Base-by-base conservation (phyloP, 768 basidiomycete genomes). In the Pleurotus giganteus region DNA sequence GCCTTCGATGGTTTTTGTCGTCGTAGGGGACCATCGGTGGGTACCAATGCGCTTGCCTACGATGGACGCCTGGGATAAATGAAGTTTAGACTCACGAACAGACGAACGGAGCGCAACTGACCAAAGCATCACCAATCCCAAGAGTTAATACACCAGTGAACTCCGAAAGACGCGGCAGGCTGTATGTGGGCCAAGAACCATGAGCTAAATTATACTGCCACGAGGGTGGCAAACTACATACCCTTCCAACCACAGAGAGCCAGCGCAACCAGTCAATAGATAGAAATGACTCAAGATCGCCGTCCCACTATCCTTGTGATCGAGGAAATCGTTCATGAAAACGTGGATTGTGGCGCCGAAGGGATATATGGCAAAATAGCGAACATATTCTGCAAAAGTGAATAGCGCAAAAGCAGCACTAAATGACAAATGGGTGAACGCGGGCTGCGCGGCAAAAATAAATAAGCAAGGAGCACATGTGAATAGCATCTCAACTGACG, bases 221-320 rank as follows among this genome's bases (percentile, higher is more conserved):
- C n/a, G n/a, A n/a, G n/a, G n/a, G n/a, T n/a, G n/a, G n/a, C n/a
- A n/a, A n/a, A n/a, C n/a, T n/a, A n/a, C n/a, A n/a, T 65, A 91
- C 86, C 92, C 91, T 74, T 98, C 97, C 46, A 99, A 80, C 97
- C 97, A 99, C 19, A 98, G 68, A 13, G 91, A 87, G 6, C 90
- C 87, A 4, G 97, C 95, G 69, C 96, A 98, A 2, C 97, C 97
- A 0, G 93, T 95, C 51, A 99, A 75, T 42, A 99, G 74, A 72
- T 98, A 99, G 66, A 99, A 99, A 71, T 99, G 97, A 64, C 94
- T 95, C 61, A 99, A 70, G 62, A 99, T 95, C 24, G 94, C 97
- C 9, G 95, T 96, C 2, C 97, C 97, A 47, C 86, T 81, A 70
- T 99, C 97, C 72, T 92, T 91, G 62, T 88, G 81, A 72, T 99